Conservation (phyloP, 176 grass and related monocot species). For the Ampelocalamus luodianensis region DNA sequence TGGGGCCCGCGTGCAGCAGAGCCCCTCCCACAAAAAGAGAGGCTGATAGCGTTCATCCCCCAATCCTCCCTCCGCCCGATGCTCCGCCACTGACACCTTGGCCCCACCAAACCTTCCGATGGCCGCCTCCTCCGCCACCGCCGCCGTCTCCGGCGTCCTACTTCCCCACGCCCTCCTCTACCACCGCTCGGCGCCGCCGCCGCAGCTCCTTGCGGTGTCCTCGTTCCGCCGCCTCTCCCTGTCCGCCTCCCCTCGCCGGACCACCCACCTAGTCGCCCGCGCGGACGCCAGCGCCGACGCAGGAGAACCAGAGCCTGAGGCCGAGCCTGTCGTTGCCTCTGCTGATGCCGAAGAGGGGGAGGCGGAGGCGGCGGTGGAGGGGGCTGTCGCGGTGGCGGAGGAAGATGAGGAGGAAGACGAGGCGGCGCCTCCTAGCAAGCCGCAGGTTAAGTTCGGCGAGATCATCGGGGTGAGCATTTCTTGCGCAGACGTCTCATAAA, state of each 20-base stretch:
- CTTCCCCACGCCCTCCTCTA: conserved; percentile 43
- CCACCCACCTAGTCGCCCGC: conserved; percentile 43
- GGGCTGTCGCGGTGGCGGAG: conserved; percentile 38
- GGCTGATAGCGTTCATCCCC: conserved; percentile 56
- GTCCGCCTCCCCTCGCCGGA: conserved; percentile 48
- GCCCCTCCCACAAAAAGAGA: conserved; percentile 13
- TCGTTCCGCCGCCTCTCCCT: conserved; percentile 56
- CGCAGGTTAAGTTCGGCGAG: conserved; percentile 75
- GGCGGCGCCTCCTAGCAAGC: conserved; percentile 54
- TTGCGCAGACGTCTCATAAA: background rate
- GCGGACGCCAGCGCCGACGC: conserved; percentile 42
- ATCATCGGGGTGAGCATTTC: conserved; percentile 80
- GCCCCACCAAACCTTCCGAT: conserved; percentile 36
- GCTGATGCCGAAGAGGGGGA: conserved; percentile 50
- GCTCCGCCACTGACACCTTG: conserved; percentile 49
- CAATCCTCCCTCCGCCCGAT: conserved; percentile 44
- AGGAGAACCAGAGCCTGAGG: conserved; percentile 33
- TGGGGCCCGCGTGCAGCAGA: conserved; percentile 43
- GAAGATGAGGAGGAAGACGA: conserved; percentile 51
- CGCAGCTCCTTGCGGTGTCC: conserved; percentile 45
- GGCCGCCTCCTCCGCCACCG: conserved; percentile 52
- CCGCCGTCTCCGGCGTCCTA: conserved; percentile 40
- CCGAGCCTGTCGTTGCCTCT: conserved; percentile 33
- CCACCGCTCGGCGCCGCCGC: conserved; percentile 39
- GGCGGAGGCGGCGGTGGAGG: conserved; percentile 42